Percentiles rank a stretch among this genome's conserved stretches.
Conservation (phyloP, 148 eudicot species). For the Nepenthes mirabilis region DNA sequence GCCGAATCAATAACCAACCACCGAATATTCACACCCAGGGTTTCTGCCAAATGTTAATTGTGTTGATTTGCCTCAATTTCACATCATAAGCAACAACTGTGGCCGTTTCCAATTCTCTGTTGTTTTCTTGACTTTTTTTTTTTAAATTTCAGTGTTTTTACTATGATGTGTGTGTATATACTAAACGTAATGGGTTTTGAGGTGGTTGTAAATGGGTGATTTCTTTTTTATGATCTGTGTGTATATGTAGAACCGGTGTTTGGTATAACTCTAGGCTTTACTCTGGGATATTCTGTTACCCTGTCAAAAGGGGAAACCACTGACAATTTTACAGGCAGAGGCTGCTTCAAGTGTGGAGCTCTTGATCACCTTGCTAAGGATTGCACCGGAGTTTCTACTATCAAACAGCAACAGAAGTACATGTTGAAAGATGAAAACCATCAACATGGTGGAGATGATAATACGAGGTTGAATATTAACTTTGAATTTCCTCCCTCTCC, state of each 20-base stretch:
- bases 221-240: not conserved
- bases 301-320: not conserved
- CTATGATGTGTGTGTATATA: not conserved
- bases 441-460: slow-evolving; percentile 53
- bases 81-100: too few species aligned
- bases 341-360: slow-evolving; percentile 90
- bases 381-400: slow-evolving; percentile 44
- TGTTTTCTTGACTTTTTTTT: not conserved
- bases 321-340: slow-evolving; percentile 32
- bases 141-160: not conserved
- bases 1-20: too few species aligned
- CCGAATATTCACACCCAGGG: too few species aligned
- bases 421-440: slow-evolving; percentile 48
- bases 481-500: not conserved
- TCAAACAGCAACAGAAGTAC: slow-evolving; percentile 35
- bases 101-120: not conserved
- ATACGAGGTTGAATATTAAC: slow-evolving; percentile 35
- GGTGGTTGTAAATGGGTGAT: not conserved
- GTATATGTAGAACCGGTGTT: too few species aligned
- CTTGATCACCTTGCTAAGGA: slow-evolving; percentile 82
- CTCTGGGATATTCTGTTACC: too few species aligned
- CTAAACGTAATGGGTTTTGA: not conserved
- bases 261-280: too few species aligned
- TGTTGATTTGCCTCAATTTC: not conserved
- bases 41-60: not conserved